A percentile compares a stretch with the other conserved stretches of the same genome.
Conservation (phyloP, 208 protist species). For the Leishmania guyanensis region DNA sequence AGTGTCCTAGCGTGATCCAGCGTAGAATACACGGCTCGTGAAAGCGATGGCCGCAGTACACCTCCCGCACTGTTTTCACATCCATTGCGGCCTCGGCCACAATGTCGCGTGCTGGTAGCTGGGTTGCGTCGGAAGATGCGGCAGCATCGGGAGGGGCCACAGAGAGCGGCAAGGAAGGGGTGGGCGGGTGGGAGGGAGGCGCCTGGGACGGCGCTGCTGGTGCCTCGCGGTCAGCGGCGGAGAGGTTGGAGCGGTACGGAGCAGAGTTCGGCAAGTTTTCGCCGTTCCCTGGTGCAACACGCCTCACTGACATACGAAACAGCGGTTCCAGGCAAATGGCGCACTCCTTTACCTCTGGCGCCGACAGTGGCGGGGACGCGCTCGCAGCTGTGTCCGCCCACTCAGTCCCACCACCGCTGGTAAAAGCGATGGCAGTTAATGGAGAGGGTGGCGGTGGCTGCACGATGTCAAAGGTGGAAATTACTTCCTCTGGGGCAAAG, state of each 20-base stretch:
- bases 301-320: background rate
- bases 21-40: constrained; percentile 33
- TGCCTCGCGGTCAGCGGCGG: background rate
- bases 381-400: background rate
- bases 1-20: constrained; percentile 33
- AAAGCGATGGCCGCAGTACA: constrained; percentile 42
- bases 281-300: background rate
- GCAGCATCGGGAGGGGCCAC: background rate
- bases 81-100: background rate
- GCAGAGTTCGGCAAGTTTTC: background rate
- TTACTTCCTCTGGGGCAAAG: constrained; percentile 8
- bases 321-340: constrained; percentile 22
- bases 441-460: background rate
- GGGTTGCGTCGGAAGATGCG: background rate
- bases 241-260: background rate
- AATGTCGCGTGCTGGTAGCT: background rate
- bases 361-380: background rate
- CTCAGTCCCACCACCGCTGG: background rate
- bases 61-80: constrained; percentile 5
- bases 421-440: background rate
- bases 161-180: background rate
- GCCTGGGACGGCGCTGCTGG: background rate
- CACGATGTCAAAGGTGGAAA: constrained; percentile 16
- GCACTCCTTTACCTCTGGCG: constrained; percentile 11
- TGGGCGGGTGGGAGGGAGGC: background rate